Percentiles rank a stretch among this genome's conserved stretches.
phyloP scores from a whole-genome alignment of 1,284 basidiomycete genomes.

The Leccinum fallax region DNA sequence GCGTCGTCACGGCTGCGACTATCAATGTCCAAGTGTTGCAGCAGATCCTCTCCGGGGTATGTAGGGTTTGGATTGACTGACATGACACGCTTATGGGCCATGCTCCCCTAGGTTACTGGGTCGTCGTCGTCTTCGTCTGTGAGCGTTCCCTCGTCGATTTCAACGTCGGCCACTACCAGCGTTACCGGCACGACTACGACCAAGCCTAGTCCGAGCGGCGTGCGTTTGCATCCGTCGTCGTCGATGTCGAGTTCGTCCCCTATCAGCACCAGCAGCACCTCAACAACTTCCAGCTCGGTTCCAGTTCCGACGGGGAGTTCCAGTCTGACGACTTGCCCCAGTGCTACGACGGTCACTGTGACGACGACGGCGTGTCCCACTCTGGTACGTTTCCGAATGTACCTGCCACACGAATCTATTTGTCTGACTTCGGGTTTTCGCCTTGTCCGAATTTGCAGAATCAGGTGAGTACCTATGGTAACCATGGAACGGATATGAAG shows the following conservation, averaged over 20 bases:
- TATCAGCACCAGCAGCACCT: neutral
- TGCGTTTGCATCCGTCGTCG: conserved; percentile 7
- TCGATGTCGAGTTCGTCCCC: neutral
- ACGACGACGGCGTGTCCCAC: conserved; percentile 18
- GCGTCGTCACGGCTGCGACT: conserved; percentile 28
- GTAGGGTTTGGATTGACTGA: conserved; percentile 4
- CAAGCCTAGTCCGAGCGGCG: neutral
- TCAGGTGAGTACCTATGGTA: neutral
- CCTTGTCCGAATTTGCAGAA: neutral
- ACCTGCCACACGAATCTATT: neutral
- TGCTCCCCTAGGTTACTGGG: neutral
- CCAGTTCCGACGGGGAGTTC: conserved; percentile 1
- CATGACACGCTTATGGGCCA: neutral
- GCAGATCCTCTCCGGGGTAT: conserved; percentile 22
- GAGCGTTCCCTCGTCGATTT: neutral
- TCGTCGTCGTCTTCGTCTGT: neutral
- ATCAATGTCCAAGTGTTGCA: conserved; percentile 25
- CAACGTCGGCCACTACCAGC: neutral
- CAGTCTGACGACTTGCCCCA: conserved; percentile 2
- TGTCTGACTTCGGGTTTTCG: neutral
- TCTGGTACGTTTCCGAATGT: conserved; percentile 6
- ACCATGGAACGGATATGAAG: neutral
- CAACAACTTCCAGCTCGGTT: neutral
- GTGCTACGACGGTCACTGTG: conserved; percentile 9
- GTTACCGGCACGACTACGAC: neutral